phyloP scores from a whole-genome alignment of 768 basidiomycete genomes.

The Strobilomyces echinocephalus region DNA sequence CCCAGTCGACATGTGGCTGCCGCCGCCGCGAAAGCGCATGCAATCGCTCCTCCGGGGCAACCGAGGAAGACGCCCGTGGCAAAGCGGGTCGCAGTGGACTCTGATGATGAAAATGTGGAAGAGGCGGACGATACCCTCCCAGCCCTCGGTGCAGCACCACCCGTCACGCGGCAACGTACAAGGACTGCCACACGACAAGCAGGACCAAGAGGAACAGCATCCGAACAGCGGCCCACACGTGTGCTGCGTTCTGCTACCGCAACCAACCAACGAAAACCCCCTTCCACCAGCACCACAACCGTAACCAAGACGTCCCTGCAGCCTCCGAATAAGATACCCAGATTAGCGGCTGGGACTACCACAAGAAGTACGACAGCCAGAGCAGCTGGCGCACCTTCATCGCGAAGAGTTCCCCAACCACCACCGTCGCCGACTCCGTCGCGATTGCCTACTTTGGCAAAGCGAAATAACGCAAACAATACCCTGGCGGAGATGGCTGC shows the following conservation, averaged over 20 bases:
- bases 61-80: slow-evolving; percentile 83
- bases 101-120: slow-evolving; percentile 56
- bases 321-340: slow-evolving; percentile 64
- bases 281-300: slow-evolving; percentile 31
- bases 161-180: slow-evolving; percentile 29
- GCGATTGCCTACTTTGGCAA: slow-evolving; percentile 69
- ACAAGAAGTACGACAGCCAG: slow-evolving; percentile 44
- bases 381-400: slow-evolving; percentile 27
- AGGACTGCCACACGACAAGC: slow-evolving; percentile 37
- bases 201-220: slow-evolving; percentile 50
- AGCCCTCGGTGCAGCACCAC: slow-evolving; percentile 50
- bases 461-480: slow-evolving; percentile 42
- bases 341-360: slow-evolving; percentile 50
- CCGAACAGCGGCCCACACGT: slow-evolving; percentile 69
- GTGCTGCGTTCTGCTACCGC: slow-evolving; percentile 67
- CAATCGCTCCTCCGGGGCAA: slow-evolving; percentile 74
- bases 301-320: slow-evolving; percentile 40
- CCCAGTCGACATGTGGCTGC: slow-evolving; percentile 71
- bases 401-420: slow-evolving; percentile 37
- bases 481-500: slow-evolving; percentile 49
- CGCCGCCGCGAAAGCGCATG: slow-evolving; percentile 65
- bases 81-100: slow-evolving; percentile 65
- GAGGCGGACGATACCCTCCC: slow-evolving; percentile 63
- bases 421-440: slow-evolving; percentile 71
- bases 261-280: slow-evolving; percentile 51